Conservation (phyloP, 345 rosid species). For the Brassica carinata region DNA sequence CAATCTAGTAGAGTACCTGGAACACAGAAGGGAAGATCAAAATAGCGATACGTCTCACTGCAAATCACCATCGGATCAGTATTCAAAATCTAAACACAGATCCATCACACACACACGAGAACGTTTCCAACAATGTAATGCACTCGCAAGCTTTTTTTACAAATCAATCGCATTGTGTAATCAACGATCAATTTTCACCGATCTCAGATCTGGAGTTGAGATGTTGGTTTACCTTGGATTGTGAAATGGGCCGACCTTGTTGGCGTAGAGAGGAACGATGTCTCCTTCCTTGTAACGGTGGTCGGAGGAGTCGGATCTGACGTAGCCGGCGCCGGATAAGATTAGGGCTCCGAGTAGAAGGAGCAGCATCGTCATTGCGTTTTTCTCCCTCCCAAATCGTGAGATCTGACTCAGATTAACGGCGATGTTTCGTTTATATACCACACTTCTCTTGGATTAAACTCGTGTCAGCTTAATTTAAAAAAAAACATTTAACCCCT, state of each 20-base stretch:
- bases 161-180: neutral
- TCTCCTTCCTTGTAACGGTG: slow-evolving; percentile 70
- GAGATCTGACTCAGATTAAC: slow-evolving; percentile 40
- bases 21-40: slow-evolving; percentile 76
- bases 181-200: neutral
- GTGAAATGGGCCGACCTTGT: slow-evolving; percentile 82
- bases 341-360: slow-evolving; percentile 45
- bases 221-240: slow-evolving; percentile 58
- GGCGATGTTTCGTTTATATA: no score
- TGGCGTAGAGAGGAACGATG: slow-evolving; percentile 69
- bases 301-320: slow-evolving; percentile 65
- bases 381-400: neutral
- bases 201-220: neutral
- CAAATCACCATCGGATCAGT: slow-evolving; percentile 9
- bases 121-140: no score
- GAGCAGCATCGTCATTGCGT: slow-evolving; percentile 37
- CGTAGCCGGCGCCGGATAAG: slow-evolving; percentile 37
- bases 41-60: slow-evolving; percentile 87
- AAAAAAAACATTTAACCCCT: no score
- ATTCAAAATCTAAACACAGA: slow-evolving; percentile 21
- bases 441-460: no score
- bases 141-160: no score
- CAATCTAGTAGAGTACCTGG: slow-evolving; percentile 47
- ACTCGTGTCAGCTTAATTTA: no score
- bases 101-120: neutral